Base-by-base conservation (phyloP, 2,329 filamentous ascomycete species). In the Diaporthe australafricana region DNA sequence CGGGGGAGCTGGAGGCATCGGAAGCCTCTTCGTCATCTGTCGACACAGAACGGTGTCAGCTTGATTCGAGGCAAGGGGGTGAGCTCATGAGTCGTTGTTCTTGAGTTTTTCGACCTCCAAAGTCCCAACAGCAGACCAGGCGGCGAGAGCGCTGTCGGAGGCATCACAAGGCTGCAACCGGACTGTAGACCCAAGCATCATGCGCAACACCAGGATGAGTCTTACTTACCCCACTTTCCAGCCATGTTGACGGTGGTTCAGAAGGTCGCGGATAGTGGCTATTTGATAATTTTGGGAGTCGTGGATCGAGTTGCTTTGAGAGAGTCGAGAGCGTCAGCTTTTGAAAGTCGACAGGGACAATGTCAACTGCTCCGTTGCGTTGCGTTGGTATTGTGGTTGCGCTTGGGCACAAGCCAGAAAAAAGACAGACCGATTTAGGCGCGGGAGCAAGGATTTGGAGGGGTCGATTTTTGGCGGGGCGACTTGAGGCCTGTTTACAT, bases 11-110 rank as follows among this genome's bases (percentile, higher is more conserved):
- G 66, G 80, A 81, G 47, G 80, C 79, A 25, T 80, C 80, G n/a
- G 69, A 72, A 40, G 81, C 81, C 14, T 82, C 80, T 73, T 84
- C 83, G 22, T 82, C 81, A 50, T 81, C 80, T 81, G 38, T 47
- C 30, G 20, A 27, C 27, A 22, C n/a, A 25, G 40, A 4, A 27
- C 20, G 11, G 5, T n/a, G 66, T 69, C 53, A 69, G 66, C 35
- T 12, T 8, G 30, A 38, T 50, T 65, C 73, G 38, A 35, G 22
- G 66, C 74, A 77, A 75, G 57, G 74, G 67, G 73, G 75, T 79
- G 67, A 78, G 77, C 60, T 66, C 56, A 12, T 52, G 68, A 25
- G 20, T 7, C 11, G 20, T 40, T 3, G 1, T 22, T 7, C 27
- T 6, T 11, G 27, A 20, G 30, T 1, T n/a, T 11, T 14, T 27